Evolutionary conservation across 2,329 filamentous ascomycete genomes (phyloP), one percentile per base, ranked within the genome.

Genomic region (Hyphodiscus sp.): DNA sequence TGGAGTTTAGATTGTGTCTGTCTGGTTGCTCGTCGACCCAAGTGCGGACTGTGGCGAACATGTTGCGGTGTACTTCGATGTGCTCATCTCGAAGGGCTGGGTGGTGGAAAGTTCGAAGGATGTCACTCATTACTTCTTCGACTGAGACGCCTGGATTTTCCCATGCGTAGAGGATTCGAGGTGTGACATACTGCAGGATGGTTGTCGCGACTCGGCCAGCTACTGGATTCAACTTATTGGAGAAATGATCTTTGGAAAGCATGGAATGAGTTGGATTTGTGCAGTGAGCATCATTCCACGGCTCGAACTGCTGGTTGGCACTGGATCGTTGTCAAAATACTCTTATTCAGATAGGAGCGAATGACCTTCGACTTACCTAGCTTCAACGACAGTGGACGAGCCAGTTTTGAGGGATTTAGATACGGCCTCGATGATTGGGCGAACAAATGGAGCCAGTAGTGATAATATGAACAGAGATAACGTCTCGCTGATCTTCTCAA

Each of bases 401-500:
- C 94, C 92, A 20, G 86, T 80, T 72, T 97, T 95, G 23, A 99
- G 77, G 33, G 83, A 82, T 65, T 91, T 85, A 20, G 90, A 92
- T 5, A 92, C 90, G 50, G 87, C 82, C 50, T 86, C 87, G 70
- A 99, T 96, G 67, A 99, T 86, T 11, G 94, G 94, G 52, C 91
- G 83, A 57, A 99, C 81, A 69, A 95, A 97, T 0, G 94, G 94
- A 0, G 94, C 89, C 18, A 99, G 78, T 1, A 99, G 80, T 6
- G 91, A 91, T 57, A 99, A 80, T 49, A 99, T 82, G 68, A 97
- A 97, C 7, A 96, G 79, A 0, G 92, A 96, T 42, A 99, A 76
- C 1, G 88, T 92, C 73, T 99, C 94, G 52, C 87, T 89, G 64
- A 99, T 95, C 63, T 90, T 92, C 59, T 97, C 92, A 20, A 96